phyloP scores from a whole-genome alignment of 345 rosid species.

The Corymbia maculata region DNA sequence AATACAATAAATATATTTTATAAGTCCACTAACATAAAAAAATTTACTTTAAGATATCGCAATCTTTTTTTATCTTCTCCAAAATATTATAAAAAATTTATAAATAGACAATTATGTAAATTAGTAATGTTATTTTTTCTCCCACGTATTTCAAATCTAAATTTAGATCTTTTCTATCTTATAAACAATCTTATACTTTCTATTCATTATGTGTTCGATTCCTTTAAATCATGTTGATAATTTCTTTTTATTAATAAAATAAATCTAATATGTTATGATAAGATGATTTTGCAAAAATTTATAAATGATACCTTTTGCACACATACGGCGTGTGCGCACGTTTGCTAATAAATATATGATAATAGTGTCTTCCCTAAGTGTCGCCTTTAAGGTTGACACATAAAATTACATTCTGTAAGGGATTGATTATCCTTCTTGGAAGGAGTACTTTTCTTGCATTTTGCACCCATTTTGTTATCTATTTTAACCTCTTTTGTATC shows the following conservation, averaged over 20 bases:
- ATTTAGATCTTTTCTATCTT: not conserved
- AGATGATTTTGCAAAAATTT: too few relatives aligned
- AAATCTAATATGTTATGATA: too few relatives aligned
- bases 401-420: too few relatives aligned
- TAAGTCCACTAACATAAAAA: too few relatives aligned
- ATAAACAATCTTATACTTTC: not conserved
- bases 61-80: not conserved
- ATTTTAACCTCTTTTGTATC: too few relatives aligned
- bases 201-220: not conserved
- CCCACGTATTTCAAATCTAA: rapidly evolving
- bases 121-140: too few relatives aligned
- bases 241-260: not conserved
- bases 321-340: rapidly evolving
- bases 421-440: too few relatives aligned
- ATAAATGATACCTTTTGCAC: not conserved
- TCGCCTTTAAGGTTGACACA: not conserved
- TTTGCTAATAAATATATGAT: not conserved
- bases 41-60: not conserved
- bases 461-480: too few relatives aligned
- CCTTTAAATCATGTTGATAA: too few relatives aligned
- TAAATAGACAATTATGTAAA: not conserved
- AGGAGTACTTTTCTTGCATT: too few relatives aligned
- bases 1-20: too few relatives aligned
- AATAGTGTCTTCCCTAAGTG: not conserved
- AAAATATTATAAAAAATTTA: too few relatives aligned